Base-by-base conservation (phyloP, 2,329 filamentous ascomycete species). In the Apiospora marii region DNA sequence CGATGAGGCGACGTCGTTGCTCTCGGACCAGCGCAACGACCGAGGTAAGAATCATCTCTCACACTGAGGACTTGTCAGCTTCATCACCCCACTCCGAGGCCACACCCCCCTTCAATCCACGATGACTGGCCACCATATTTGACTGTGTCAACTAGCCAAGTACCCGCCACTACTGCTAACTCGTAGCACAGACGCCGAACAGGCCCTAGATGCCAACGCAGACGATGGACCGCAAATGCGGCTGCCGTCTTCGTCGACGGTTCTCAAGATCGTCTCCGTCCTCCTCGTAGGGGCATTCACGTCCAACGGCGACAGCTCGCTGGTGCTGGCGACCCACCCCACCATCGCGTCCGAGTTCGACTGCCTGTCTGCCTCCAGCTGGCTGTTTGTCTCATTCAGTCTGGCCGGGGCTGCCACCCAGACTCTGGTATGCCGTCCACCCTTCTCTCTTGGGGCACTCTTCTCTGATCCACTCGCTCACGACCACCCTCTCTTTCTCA, bases 281-380 rank as follows among this genome's bases (percentile, higher is more conserved):
- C 64, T 68, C n/a, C n/a, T 68, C 16, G 43, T 68, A 16, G 72
- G 72, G 2, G 41, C 70, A 0, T 68, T 73, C 58, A 73, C 69
- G 16, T 34, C 72, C 49, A 73, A 48, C 22, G 44, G 43, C 44
- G 72, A 73, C 41, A 12, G 61, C 3, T 73, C 72, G 19, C 64
- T 73, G 14, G 72, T 73, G n/a, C 37, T 73, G 48, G 72, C 72
- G 5, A 73, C 72, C 5, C 69, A 73, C 44, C 69, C 69, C 7
- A 61, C 58, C 27, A 73, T 73, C 58, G 69, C 72, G n/a, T 73
- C 72, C 22, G 69, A 73, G 43, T 73, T 73, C 41, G n/a, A 64
- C 6, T 69, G 68, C 6, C 61, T 73, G 2, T 69, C 70, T 13
- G 30, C 64, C 13, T 70, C 72, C 4, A 71, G 61, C 46, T 73